Conservation (phyloP, 768 basidiomycete genomes). For the Russula emetica region DNA sequence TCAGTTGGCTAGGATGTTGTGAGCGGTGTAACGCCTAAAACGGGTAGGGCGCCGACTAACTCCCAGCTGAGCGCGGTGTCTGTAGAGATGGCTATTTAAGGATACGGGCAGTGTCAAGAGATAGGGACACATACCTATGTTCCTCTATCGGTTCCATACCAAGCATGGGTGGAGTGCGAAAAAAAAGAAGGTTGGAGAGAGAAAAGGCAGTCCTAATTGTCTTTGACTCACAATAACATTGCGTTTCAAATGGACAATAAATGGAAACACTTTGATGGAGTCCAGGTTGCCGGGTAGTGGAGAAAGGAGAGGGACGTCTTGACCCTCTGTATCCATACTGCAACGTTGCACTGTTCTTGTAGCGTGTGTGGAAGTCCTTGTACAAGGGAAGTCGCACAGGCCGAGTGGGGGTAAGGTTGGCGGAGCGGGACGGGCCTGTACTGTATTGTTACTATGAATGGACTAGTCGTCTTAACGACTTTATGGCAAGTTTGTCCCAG, state of each 20-base stretch:
- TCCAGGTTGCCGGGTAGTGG: slow-evolving; percentile 56
- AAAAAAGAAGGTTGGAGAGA: slow-evolving; percentile 10
- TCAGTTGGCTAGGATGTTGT: slow-evolving; percentile 56
- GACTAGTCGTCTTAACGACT: too few relatives aligned
- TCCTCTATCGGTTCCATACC: slow-evolving; percentile 29
- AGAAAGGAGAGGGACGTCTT: slow-evolving; percentile 40
- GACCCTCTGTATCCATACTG: slow-evolving; percentile 38
- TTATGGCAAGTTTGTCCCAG: neutral
- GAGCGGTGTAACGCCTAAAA: slow-evolving; percentile 13
- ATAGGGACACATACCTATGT: slow-evolving; percentile 29
- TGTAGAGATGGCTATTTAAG: neutral
- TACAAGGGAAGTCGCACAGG: neutral
- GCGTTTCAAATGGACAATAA: slow-evolving; percentile 66
- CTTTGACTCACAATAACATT: slow-evolving; percentile 57
- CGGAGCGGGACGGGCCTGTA: too few relatives aligned
- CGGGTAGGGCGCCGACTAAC: slow-evolving; percentile 43
- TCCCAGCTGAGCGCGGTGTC: slow-evolving; percentile 78
- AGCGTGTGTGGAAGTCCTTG: slow-evolving; percentile 6
- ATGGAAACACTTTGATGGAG: slow-evolving; percentile 72
- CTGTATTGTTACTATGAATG: too few relatives aligned
- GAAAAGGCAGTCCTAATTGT: neutral
- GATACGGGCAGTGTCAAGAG: neutral
- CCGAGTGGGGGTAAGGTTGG: too few relatives aligned
- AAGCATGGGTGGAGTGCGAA: neutral
- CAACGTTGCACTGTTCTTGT: neutral